Percentiles rank a stretch among this genome's conserved stretches.
Conservation (phyloP, 2,329 filamentous ascomycete genomes). For the Parastagonospora nodorum region DNA sequence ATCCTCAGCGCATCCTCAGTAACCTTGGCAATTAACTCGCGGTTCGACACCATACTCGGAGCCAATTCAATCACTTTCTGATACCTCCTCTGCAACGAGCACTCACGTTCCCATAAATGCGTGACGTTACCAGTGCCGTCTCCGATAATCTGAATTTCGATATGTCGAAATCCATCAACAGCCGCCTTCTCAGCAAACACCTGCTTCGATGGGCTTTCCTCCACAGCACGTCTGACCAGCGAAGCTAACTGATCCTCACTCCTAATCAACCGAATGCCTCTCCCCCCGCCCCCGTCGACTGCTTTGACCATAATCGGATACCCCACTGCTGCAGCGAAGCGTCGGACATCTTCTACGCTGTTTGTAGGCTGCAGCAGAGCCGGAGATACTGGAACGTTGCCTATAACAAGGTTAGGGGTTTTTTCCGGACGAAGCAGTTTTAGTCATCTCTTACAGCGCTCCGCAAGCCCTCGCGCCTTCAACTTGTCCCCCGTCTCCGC, state of each 20-base stretch:
- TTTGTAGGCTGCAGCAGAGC: constrained; percentile 54
- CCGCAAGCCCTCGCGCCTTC: constrained; percentile 57
- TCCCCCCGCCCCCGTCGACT: constrained; percentile 66
- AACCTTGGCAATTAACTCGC: constrained; percentile 54
- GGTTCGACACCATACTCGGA: constrained; percentile 56
- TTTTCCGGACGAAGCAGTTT: background rate
- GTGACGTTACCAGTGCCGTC: constrained; percentile 58
- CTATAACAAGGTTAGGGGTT: constrained; percentile 13
- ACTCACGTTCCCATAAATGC: constrained; percentile 66
- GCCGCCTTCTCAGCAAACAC: constrained; percentile 68
- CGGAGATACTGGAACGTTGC: constrained; percentile 57
- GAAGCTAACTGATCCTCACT: constrained; percentile 52
- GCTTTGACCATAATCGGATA: constrained; percentile 67
- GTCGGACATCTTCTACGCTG: constrained; percentile 48
- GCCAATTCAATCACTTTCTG: constrained; percentile 67
- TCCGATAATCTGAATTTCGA: constrained; percentile 66
- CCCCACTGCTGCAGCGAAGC: constrained; percentile 64
- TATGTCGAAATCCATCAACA: constrained; percentile 63
- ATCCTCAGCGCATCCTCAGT: constrained; percentile 61
- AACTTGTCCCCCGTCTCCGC: constrained; percentile 62
- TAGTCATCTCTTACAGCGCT: constrained; percentile 47
- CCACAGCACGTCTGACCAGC: constrained; percentile 56
- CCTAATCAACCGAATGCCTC: constrained; percentile 62
- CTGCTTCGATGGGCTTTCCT: constrained; percentile 63
- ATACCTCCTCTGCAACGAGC: constrained; percentile 64